Percentiles rank a stretch among this genome's conserved stretches.
These are phyloP conservation scores for Cladosporium sp. DNA, from an alignment of 2,329 filamentous ascomycete species.

Conservation along the genomic window DNA sequence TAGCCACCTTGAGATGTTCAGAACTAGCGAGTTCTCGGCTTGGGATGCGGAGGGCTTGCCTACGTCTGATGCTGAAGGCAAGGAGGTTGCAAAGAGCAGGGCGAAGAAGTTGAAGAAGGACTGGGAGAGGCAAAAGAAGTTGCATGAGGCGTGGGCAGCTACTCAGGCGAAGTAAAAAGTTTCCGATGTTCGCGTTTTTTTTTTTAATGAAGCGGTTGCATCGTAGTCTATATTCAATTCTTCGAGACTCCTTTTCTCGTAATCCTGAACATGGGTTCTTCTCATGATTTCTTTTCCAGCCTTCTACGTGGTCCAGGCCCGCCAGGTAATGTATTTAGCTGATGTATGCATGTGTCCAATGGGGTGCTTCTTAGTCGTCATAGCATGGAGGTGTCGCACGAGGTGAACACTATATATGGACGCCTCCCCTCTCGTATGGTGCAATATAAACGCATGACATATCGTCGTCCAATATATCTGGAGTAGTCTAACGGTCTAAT, in stretches of 20 bases:
- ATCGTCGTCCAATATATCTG: background rate
- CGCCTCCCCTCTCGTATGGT: too few species aligned
- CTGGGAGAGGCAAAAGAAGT: constrained; percentile 87
- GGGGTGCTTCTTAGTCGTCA: too few species aligned
- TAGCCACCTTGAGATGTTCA: constrained; percentile 60
- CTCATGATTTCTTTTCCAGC: too few species aligned
- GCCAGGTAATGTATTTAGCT: too few species aligned
- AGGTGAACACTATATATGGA: too few species aligned
- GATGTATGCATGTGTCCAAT: too few species aligned
- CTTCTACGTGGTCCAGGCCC: background rate
- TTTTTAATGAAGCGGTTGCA: background rate
- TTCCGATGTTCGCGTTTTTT: background rate
- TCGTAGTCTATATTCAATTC: background rate
- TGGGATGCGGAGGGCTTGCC: constrained; percentile 86
- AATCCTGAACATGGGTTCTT: too few species aligned
- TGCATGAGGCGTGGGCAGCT: constrained; percentile 62
- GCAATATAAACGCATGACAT: background rate
- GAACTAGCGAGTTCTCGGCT: constrained; percentile 63
- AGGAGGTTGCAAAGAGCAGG: constrained; percentile 76
- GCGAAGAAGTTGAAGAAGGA: constrained; percentile 83
- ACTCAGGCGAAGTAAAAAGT: background rate
- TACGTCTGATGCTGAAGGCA: constrained; percentile 72
- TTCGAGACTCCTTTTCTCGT: background rate
- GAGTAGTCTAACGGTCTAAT: background rate
- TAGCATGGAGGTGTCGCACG: too few species aligned